Evolutionary conservation across 2,329 filamentous ascomycete species (phyloP).

Genomic region (Pseudogymnoascus sp.): DNA sequence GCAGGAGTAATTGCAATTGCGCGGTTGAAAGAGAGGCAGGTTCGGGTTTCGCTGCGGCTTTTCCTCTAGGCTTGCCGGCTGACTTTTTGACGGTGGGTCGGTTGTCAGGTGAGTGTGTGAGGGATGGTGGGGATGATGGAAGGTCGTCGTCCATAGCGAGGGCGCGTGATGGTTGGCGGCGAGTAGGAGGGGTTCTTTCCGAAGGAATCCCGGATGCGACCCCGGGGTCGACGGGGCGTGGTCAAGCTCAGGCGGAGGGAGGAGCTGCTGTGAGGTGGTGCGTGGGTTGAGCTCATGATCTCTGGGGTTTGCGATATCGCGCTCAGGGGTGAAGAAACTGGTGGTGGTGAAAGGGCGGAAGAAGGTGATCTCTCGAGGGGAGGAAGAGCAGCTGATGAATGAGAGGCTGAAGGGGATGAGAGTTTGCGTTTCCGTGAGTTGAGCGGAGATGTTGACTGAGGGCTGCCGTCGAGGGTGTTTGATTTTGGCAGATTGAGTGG

Average conservation of each 20-base stretch:
- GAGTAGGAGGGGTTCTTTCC: neutral
- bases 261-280: constrained; percentile 29
- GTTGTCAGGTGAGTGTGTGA: constrained; percentile 60
- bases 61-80: constrained; percentile 14
- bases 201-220: neutral
- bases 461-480: constrained; percentile 24
- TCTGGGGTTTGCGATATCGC: constrained; percentile 20
- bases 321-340: constrained; percentile 10
- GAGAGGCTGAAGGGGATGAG: constrained; percentile 25
- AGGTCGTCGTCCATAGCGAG: constrained; percentile 17
- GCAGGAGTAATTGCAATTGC: constrained; percentile 32
- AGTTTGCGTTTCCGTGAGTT: constrained; percentile 50
- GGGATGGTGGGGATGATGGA: constrained; percentile 55
- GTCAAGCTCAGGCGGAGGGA: constrained; percentile 12
- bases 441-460: constrained; percentile 28
- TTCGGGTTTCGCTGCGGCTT: constrained; percentile 19
- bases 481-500: constrained; percentile 49
- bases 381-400: constrained; percentile 21
- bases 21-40: constrained; percentile 28
- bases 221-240: neutral
- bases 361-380: constrained; percentile 12
- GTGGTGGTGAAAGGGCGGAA: neutral
- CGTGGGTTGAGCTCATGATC: constrained; percentile 29
- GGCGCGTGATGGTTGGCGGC: constrained; percentile 18
- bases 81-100: constrained; percentile 23